Percentiles rank a stretch among this genome's conserved stretches.
Conservation (phyloP, 2,329 filamentous ascomycete species). For the Microdochium nivale region DNA sequence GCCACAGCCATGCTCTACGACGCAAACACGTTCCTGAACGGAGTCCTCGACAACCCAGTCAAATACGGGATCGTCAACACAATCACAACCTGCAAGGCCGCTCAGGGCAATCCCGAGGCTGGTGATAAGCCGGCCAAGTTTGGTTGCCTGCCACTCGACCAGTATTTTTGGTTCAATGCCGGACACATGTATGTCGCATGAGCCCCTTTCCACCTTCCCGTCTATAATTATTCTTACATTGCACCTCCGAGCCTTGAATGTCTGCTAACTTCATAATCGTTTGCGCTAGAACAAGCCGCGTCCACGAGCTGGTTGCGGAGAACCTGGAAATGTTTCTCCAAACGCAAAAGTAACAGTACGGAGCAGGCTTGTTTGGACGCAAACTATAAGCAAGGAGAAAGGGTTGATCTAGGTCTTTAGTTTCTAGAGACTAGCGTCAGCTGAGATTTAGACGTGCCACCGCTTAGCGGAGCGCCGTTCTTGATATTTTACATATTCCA, state of each 20-base stretch:
- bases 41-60: conserved; percentile 16
- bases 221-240: background rate
- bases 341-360: too few species aligned
- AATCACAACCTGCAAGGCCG: conserved; percentile 15
- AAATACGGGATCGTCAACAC: conserved; percentile 18
- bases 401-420: too few species aligned
- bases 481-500: too few species aligned
- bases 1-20: conserved; percentile 18
- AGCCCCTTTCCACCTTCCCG: background rate
- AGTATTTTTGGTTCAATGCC: conserved; percentile 23
- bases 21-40: conserved; percentile 20
- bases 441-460: too few species aligned
- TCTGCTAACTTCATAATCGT: too few species aligned
- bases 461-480: too few species aligned
- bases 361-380: too few species aligned
- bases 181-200: conserved; percentile 15
- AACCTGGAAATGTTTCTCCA: background rate
- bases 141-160: conserved; percentile 16
- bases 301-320: background rate
- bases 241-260: background rate
- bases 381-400: too few species aligned
- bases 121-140: conserved; percentile 12
- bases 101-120: conserved; percentile 12
- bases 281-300: too few species aligned
- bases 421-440: too few species aligned